Evolutionary conservation across 495 filamentous ascomycete species (phyloP), one percentile per base, ranked within the genome.

Genomic region (Podospora comata): DNA sequence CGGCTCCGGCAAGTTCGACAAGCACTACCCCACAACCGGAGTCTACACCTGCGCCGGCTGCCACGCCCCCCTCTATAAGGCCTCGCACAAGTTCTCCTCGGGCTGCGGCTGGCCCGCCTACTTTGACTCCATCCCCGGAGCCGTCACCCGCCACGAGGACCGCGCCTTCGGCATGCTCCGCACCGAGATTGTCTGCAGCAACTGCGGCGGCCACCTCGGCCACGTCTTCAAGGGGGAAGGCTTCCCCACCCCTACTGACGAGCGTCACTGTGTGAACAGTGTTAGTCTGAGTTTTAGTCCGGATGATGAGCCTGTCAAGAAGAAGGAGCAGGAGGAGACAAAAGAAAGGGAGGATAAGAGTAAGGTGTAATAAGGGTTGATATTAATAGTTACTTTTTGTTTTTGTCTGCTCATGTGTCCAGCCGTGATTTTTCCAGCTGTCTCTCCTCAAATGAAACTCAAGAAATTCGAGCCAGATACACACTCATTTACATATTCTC

Each of bases 191-290:
- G 88, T 93, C 57, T 99, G 95, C 80, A 85, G 84, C 65, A 95
- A 94, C 79, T 99, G 95, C 73, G 95, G 95, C 4, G 95, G 95
- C 3, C 95, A 99, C 83, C 78, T 99, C 64, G 95, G 95, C 27
- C 95, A 99, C 83, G 93, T 98, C 48, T 99, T 99, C 75, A 96
- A 97, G 83, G 95, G 95, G 7, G 95, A 99, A 79, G 92, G 93
- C 54, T 96, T 89, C 78, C 76, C 83, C 11, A 97, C 92, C 19
- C 93, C 95, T 58, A 97, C 94, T 60, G 91, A 99, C 78, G 94
- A 98, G 87, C 82, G 95, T 63, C 95, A 99, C 81, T 99, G 95
- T 78, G 95, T 99, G 62, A 99, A 99, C 76, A 95, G 92, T 71
- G 79, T 98, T 23, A 96, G 92, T 78, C 82, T 99, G 81, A 94